Evolutionary conservation across 2,329 filamentous ascomycete genomes (phyloP).

Genomic region (Colletotrichum chrysophilum): DNA sequence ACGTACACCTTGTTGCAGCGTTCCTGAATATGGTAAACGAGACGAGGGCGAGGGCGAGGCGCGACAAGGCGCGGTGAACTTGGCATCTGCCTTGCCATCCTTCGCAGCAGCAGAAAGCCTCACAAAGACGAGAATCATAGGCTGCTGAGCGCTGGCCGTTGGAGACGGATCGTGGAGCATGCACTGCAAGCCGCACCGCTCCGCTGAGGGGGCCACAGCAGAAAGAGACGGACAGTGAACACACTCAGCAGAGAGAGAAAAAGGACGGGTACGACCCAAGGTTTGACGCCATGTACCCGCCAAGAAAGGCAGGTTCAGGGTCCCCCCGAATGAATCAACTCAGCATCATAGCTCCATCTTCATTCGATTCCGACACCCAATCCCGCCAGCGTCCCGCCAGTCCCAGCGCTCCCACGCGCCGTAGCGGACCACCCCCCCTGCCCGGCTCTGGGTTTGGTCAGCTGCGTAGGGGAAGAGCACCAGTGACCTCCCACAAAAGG

Average conservation of each 20-base stretch:
- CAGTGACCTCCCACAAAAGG: not conserved
- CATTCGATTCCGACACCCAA: not conserved
- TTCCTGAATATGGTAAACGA: not conserved
- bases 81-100: slow-evolving; percentile 6
- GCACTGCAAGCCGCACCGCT: not conserved
- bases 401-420: slow-evolving; percentile 1
- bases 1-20: not conserved
- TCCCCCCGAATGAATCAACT: slow-evolving; percentile 10
- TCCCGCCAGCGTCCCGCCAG: not conserved
- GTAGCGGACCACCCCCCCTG: slow-evolving; percentile 1
- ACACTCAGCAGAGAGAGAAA: not conserved
- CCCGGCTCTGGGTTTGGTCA: slow-evolving; percentile 9
- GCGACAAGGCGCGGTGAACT: not conserved
- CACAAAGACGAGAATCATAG: not conserved
- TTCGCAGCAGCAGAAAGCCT: not conserved
- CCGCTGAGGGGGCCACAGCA: not conserved
- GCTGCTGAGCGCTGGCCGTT: not conserved
- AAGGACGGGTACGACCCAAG: not conserved
- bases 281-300: not conserved
- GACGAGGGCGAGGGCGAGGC: not conserved
- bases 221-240: not conserved
- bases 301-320: slow-evolving; percentile 15
- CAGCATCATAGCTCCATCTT: slow-evolving; percentile 17
- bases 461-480: slow-evolving; percentile 8
- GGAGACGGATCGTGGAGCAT: not conserved